These are phyloP conservation scores for Phytopythium aichiense DNA, from an alignment of 352 stramenopile species.

Conservation along the genomic window DNA sequence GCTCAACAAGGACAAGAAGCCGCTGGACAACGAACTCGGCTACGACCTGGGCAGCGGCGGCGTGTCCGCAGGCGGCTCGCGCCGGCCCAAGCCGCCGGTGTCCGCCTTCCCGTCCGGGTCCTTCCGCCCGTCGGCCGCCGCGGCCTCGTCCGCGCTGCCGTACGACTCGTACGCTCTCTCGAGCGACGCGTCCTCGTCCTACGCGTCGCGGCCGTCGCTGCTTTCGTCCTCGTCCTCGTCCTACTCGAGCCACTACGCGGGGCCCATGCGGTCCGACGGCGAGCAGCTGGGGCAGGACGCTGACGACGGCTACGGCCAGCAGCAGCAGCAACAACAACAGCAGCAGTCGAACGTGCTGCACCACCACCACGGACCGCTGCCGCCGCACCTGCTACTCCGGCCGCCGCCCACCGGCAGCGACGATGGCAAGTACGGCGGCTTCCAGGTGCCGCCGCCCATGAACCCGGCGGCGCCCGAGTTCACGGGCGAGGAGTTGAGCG, in stretches of 20 bases:
- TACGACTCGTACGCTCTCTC: slow-evolving; percentile 16
- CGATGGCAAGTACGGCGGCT: slow-evolving; percentile 42
- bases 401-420: slow-evolving; percentile 44
- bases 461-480: slow-evolving; percentile 68
- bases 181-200: slow-evolving; percentile 9
- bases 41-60: background rate
- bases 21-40: slow-evolving; percentile 18
- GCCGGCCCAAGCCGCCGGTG: background rate
- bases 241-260: slow-evolving; percentile 11
- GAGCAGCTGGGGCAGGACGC: background rate
- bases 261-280: background rate
- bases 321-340: slow-evolving; percentile 28
- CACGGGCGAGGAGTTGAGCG: slow-evolving; percentile 71
- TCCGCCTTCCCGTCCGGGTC: slow-evolving; percentile 19
- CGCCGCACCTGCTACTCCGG: slow-evolving; percentile 49
- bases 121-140: background rate
- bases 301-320: slow-evolving; percentile 23
- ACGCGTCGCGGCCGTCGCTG: slow-evolving; percentile 9
- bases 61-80: background rate
- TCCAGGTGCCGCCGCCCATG: slow-evolving; percentile 54
- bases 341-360: slow-evolving; percentile 23
- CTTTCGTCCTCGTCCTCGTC: background rate
- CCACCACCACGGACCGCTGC: slow-evolving; percentile 21
- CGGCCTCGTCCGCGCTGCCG: slow-evolving; percentile 13
- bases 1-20: slow-evolving; percentile 42